Evolutionary conservation across 306 rosid species (phyloP).

Genomic region (Sechiopsis laciniata): DNA sequence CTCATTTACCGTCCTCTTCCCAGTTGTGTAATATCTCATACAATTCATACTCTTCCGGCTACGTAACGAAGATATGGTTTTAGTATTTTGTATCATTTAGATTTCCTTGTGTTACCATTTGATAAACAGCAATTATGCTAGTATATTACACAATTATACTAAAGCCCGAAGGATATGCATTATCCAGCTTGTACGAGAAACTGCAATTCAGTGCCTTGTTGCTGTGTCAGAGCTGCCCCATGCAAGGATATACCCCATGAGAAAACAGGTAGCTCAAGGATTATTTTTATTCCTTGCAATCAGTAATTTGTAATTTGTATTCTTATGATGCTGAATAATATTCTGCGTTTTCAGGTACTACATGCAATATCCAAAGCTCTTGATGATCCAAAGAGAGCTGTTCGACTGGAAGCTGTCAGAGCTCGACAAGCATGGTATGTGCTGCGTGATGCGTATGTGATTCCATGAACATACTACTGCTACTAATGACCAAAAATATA

Average conservation of each 20-base stretch:
- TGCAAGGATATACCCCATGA: slow-evolving; percentile 70
- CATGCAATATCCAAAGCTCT: slow-evolving; percentile 49
- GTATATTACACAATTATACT: not conserved
- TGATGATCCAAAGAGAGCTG: slow-evolving; percentile 67
- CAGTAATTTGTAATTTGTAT: not conserved
- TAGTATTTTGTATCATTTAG: not conserved
- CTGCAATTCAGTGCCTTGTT: slow-evolving; percentile 74
- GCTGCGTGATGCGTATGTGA: not conserved
- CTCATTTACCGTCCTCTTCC: not conserved
- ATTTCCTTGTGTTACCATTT: slow-evolving; percentile 1
- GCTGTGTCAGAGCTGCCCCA: slow-evolving; percentile 81
- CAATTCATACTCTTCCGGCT: not conserved
- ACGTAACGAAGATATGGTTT: not conserved
- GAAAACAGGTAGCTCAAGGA: slow-evolving; percentile 55
- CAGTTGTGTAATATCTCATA: not conserved
- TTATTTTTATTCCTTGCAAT: slow-evolving; percentile 21
- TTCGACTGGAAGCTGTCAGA: slow-evolving; percentile 82
- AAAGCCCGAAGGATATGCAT: slow-evolving; percentile 17
- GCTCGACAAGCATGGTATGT: slow-evolving; percentile 84
- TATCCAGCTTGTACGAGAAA: slow-evolving; percentile 84
- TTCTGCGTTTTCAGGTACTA: slow-evolving; percentile 42
- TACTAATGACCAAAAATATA: not conserved
- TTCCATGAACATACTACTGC: not conserved
- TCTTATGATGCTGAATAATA: not conserved
- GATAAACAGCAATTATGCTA: not conserved